phyloP scores from a whole-genome alignment of 2,329 filamentous ascomycete species.

The Aureobasidium lini region DNA sequence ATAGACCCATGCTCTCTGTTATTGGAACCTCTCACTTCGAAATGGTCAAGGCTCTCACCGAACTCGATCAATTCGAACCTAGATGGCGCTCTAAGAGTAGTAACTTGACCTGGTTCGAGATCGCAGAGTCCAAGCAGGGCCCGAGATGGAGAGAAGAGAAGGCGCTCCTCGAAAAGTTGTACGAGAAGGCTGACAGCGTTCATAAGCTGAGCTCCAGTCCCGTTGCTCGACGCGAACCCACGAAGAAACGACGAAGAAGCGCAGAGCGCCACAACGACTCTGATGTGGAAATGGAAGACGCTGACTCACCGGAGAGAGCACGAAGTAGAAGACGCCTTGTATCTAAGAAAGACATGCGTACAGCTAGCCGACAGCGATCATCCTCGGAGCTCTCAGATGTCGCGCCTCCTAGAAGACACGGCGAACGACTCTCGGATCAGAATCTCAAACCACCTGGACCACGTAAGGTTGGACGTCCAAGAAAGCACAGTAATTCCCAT shows the following conservation, averaged over 20 bases:
- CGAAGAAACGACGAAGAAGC: constrained; percentile 20
- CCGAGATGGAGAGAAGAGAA: constrained; percentile 88
- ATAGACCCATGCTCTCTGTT: constrained; percentile 88
- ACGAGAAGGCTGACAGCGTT: constrained; percentile 43
- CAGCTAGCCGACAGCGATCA: constrained; percentile 23
- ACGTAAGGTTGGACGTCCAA: constrained; percentile 20
- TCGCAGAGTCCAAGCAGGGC: constrained; percentile 73
- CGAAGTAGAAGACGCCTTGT: constrained; percentile 25
- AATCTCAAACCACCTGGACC: constrained; percentile 24
- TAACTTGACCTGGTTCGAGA: constrained; percentile 77
- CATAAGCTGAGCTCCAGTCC: constrained; percentile 28
- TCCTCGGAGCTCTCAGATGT: constrained; percentile 25
- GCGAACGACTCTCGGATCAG: constrained; percentile 15
- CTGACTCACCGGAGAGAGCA: constrained; percentile 14
- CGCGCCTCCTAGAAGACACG: constrained; percentile 19
- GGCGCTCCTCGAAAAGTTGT: constrained; percentile 68
- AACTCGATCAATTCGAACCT: constrained; percentile 62
- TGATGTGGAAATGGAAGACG: constrained; percentile 17
- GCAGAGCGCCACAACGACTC: constrained; percentile 8
- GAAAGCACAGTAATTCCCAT: constrained; percentile 25
- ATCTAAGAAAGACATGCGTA: constrained; percentile 29
- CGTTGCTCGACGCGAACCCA: constrained; percentile 28
- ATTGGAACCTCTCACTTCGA: constrained; percentile 84
- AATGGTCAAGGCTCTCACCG: constrained; percentile 55
- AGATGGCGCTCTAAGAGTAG: constrained; percentile 59